Base-by-base conservation (phyloP, 352 stramenopile genomes). In the Pythium utonaiense region DNA sequence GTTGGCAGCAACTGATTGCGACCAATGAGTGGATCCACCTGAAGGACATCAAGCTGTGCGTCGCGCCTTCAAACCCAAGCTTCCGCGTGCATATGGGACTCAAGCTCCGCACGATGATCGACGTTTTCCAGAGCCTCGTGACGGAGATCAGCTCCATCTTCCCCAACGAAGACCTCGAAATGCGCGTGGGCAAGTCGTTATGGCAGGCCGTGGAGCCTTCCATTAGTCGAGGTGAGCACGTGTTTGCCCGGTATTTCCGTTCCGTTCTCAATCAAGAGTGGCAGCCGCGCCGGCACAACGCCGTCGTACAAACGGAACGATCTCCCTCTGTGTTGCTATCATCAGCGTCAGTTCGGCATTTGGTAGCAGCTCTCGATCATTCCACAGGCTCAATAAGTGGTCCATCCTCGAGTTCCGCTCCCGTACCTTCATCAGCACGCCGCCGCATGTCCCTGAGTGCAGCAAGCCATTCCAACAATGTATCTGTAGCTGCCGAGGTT, bases 71-170 rank as follows among this genome's bases (percentile, higher is more conserved):
- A 33, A 88, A 86, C 41, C 75, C 81, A 9, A 64, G 73, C 40
- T 91, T 89, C 41, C 77, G 81, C 19, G 71, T 88, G 19, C 75
- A 88, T 24, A 86, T 88, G 76, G 81, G 81, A 0, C 58, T 80
- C 16, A 80, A 85, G 47, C 78, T 89, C 44, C 79, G 76, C 3
- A 71, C 80, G 44, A 69, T 84, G 50, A 50, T 91, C 1, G 74
- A 88, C 44, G 70, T 75, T 2, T 73, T 89, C n/a, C 74, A 87
- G 17, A 59, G 66, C 28, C 71, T 88, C n/a, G 73, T 89, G 2
- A 70, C 80, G 16, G 81, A 89, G 56, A 75, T 91, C 57, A 88
- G 79, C 49, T 91, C 79, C 6, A 83, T 91, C 19, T 87, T 89
- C 14, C 78, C 81, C 0, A 88, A 88, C 58, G 75, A 80, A 38